Evolutionary conservation across 2,329 filamentous ascomycete genomes (phyloP).

Genomic region (Calonectria fujianensis): DNA sequence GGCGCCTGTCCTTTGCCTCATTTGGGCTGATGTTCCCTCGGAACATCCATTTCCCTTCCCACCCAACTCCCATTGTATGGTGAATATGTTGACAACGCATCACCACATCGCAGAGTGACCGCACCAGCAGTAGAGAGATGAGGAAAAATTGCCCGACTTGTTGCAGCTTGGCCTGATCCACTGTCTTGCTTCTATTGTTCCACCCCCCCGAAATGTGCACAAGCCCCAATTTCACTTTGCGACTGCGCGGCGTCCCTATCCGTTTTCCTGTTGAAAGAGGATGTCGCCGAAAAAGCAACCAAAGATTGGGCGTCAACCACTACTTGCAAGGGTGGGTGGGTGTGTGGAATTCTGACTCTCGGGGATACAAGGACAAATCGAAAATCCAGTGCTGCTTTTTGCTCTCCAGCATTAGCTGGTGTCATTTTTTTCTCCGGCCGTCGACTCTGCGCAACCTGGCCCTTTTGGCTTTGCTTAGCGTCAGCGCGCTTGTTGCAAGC

Average conservation of each 20-base stretch:
- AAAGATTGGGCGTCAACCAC: slow-evolving; percentile 42
- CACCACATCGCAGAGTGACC: slow-evolving; percentile 59
- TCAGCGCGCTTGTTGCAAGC: slow-evolving; percentile 58
- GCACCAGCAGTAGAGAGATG: slow-evolving; percentile 18
- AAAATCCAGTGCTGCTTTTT: slow-evolving; percentile 61
- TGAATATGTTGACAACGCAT: slow-evolving; percentile 71
- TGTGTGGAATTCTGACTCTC: slow-evolving; percentile 47
- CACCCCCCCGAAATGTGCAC: slow-evolving; percentile 44
- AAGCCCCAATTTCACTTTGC: slow-evolving; percentile 47
- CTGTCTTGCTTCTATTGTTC: slow-evolving; percentile 50
- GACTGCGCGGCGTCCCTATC: slow-evolving; percentile 43
- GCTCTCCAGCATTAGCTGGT: slow-evolving; percentile 31
- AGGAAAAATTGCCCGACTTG: slow-evolving; percentile 54
- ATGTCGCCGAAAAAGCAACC: slow-evolving; percentile 50
- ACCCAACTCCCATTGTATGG: slow-evolving; percentile 58
- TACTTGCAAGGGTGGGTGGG: slow-evolving; percentile 44
- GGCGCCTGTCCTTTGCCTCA: slow-evolving; percentile 41
- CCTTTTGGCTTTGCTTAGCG: slow-evolving; percentile 55
- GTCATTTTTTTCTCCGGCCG: slow-evolving; percentile 13
- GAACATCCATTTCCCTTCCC: slow-evolving; percentile 49
- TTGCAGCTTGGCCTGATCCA: slow-evolving; percentile 58
- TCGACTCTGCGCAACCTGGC: slow-evolving; percentile 18
- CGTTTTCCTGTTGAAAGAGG: slow-evolving; percentile 39
- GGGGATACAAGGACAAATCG: slow-evolving; percentile 26
- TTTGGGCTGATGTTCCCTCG: slow-evolving; percentile 40